phyloP scores from a whole-genome alignment of 148 eudicot species.

The Chenopodium suecicum region DNA sequence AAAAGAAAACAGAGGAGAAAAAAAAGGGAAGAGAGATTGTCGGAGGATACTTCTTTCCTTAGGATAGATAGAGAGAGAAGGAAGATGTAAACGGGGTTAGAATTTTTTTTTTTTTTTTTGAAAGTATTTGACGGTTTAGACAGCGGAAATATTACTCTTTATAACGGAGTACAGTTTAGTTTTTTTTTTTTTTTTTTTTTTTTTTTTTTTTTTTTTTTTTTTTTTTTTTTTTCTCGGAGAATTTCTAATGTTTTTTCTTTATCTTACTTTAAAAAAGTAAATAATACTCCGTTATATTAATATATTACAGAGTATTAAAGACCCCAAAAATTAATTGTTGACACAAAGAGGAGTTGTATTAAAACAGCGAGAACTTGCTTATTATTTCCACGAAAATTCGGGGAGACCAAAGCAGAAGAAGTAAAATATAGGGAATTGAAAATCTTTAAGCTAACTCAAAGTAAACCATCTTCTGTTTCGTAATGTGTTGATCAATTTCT shows the following conservation, averaged over 20 bases:
- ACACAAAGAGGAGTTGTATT: neutral
- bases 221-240: no score
- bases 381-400: neutral
- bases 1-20: slow-evolving; percentile 15
- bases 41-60: slow-evolving; percentile 4
- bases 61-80: neutral
- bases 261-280: no score
- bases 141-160: neutral
- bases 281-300: no score
- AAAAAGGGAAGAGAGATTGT: slow-evolving; percentile 15
- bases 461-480: neutral
- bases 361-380: neutral
- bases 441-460: slow-evolving; percentile 26
- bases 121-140: slow-evolving; percentile 15
- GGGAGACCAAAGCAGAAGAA: neutral
- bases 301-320: no score
- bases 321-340: neutral
- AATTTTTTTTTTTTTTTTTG: neutral
- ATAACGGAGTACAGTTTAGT: no score
- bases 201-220: no score
- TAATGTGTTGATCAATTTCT: no score
- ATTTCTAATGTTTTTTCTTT: no score
- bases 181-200: no score
- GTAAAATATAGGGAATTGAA: neutral
- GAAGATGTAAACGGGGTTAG: neutral